These are phyloP conservation scores for Plenodomus tracheiphilus DNA, from an alignment of 2,329 filamentous ascomycete genomes.

Conservation along the genomic window DNA sequence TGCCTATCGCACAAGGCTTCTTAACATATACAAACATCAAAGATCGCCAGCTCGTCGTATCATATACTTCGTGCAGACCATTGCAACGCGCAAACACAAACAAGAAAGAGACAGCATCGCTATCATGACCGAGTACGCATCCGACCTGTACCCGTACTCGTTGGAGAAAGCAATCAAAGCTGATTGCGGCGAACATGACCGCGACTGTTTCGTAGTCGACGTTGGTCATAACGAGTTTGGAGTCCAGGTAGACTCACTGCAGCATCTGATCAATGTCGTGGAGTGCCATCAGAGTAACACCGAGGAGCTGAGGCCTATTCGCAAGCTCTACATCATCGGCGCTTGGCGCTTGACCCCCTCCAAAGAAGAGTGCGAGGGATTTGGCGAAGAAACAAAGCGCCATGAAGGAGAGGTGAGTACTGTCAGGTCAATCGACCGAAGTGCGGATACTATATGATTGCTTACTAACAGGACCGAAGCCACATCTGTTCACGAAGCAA, in stretches of 20 bases:
- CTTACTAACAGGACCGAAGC: constrained; percentile 2
- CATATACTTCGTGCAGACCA: neutral
- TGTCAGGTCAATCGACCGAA: neutral
- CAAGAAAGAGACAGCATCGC: neutral
- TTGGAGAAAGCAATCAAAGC: constrained; percentile 11
- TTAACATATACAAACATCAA: neutral
- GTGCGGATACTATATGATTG: neutral
- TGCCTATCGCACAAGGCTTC: neutral
- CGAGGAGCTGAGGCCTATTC: constrained; percentile 4
- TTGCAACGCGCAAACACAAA: neutral
- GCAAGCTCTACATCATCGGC: constrained; percentile 33
- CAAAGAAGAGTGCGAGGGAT: neutral
- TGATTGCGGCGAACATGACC: constrained; percentile 8
- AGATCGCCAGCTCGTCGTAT: no score
- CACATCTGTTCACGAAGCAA: neutral
- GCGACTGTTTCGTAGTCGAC: constrained; percentile 21
- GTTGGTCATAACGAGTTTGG: constrained; percentile 15
- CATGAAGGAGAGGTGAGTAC: neutral
- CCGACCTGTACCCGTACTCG: constrained; percentile 13
- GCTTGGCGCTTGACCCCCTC: constrained; percentile 17
- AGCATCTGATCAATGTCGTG: constrained; percentile 9
- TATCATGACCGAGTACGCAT: constrained; percentile 17
- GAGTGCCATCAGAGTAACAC: constrained; percentile 6
- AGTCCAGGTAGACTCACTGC: constrained; percentile 10
- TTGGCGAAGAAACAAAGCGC: neutral